Conservation (phyloP, 225 moss, liverwort and hornwort genomes). For the Antitrichia curtipendula region DNA sequence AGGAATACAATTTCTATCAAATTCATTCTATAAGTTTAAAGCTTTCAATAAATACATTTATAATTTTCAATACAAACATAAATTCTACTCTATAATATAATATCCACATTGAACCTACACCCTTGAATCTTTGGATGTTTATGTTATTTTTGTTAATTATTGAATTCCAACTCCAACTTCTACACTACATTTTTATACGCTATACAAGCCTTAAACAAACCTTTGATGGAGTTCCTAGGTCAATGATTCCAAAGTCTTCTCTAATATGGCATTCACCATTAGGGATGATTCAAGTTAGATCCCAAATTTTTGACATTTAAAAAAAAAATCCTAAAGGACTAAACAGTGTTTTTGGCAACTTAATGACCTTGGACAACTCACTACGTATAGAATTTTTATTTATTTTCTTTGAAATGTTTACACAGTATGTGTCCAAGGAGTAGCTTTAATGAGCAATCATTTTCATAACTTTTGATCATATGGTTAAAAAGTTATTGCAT, state of each 20-base stretch:
- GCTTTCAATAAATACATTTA: neutral
- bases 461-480: too few species aligned
- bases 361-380: too few species aligned
- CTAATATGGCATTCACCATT: neutral
- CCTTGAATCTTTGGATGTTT: neutral
- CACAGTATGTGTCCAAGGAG: too few species aligned
- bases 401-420: too few species aligned
- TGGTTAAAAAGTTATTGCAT: too few species aligned
- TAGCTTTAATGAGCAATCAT: too few species aligned
- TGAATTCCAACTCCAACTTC: neutral
- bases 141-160: neutral
- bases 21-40: too few species aligned
- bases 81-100: neutral
- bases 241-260: neutral
- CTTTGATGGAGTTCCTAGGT: neutral
- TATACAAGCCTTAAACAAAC: neutral
- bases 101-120: neutral
- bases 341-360: too few species aligned
- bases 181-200: neutral
- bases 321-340: too few species aligned
- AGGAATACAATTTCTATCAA: too few species aligned
- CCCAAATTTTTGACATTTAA: neutral
- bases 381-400: too few species aligned
- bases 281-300: neutral
- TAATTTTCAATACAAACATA: neutral